These are phyloP conservation scores for Venturia asperata DNA, from an alignment of 2,329 filamentous ascomycete species.

Conservation along the genomic window DNA sequence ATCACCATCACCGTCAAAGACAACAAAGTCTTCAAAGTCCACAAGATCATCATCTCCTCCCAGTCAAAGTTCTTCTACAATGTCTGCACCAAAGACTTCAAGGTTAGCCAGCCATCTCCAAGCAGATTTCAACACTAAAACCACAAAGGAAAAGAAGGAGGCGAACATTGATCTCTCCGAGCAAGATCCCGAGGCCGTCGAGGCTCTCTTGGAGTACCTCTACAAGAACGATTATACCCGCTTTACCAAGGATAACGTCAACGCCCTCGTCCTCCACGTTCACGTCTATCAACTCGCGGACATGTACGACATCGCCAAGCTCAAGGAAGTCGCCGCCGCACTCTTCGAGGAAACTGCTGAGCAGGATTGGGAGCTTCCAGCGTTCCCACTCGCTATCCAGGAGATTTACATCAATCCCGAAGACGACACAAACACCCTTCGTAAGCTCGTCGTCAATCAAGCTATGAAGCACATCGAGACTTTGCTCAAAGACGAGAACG, in stretches of 20 bases:
- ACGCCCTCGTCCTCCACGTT: conserved; percentile 5
- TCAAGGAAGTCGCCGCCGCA: background rate
- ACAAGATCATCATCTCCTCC: background rate
- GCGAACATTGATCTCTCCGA: conserved; percentile 10
- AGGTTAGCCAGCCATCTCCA: too few species aligned
- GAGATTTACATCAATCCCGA: background rate
- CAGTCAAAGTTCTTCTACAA: conserved; percentile 16
- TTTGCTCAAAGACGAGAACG: background rate
- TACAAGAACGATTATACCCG: background rate
- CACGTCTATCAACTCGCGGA: conserved; percentile 5
- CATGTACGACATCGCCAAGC: conserved; percentile 4
- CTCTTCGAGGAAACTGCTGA: background rate
- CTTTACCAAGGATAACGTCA: background rate
- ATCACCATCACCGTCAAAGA: conserved; percentile 8
- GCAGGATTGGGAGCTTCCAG: conserved; percentile 1
- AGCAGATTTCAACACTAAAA: background rate
- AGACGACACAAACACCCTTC: background rate
- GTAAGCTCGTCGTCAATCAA: background rate
- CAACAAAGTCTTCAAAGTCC: conserved; percentile 13
- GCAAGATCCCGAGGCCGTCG: background rate
- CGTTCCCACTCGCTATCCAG: background rate
- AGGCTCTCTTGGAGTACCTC: conserved; percentile 4
- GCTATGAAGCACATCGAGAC: background rate
- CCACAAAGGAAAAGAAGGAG: conserved; percentile 9
- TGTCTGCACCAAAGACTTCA: conserved; percentile 6